Base-by-base conservation (phyloP, 441 rosid species). In the Corymbia calophylla region DNA sequence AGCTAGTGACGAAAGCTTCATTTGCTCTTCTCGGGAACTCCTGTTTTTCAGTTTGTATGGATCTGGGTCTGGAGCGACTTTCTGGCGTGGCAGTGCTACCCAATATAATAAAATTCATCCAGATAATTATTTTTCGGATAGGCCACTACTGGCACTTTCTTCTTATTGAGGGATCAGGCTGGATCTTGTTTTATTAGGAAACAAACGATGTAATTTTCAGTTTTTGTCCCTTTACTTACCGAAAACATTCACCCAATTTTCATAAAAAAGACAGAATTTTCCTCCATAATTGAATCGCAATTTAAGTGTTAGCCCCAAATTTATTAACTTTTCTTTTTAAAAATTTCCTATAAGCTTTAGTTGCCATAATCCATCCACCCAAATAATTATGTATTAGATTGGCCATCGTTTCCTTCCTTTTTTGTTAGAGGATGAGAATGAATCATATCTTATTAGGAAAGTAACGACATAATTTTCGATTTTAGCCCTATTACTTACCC, bases 1-100 rank as follows among this genome's bases (percentile, higher is more conserved):
- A 73, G 96, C 95, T 96, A 93, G 94, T 90, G 91, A 81, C 49
- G 91, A 27, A 87, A 60, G 35, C 88, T 32, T 32, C 84, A 0
- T 44, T 44, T 77, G 51, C n/a, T 39, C 49, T 23, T 77, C 51
- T 51, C 18, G 17, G 51, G 48, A 44, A 23, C 29, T 77, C n/a
- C 51, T 21, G 84, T 44, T 64, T 64, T 64, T 7, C 19, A 64
- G n/a, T n/a, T 4, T n/a, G 70, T 64, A n/a, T n/a, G 73, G 35
- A 64, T 64, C n/a, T 68, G 44, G 77, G 17, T 66, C 15, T 31
- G 77, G 23, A 66, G 77, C 7, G 12, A 66, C 21, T 62, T 14
- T 62, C 70, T 53, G 32, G 32, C 35, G 1, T 29, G 35, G 32
- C 70, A 17, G 17, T 29, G 70, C 70, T 62, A 62, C 44, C 44